Percentiles rank a stretch among this genome's conserved stretches.
Evolutionary conservation across 495 filamentous ascomycete species (phyloP).

Genomic region (Entonaema liquescens): DNA sequence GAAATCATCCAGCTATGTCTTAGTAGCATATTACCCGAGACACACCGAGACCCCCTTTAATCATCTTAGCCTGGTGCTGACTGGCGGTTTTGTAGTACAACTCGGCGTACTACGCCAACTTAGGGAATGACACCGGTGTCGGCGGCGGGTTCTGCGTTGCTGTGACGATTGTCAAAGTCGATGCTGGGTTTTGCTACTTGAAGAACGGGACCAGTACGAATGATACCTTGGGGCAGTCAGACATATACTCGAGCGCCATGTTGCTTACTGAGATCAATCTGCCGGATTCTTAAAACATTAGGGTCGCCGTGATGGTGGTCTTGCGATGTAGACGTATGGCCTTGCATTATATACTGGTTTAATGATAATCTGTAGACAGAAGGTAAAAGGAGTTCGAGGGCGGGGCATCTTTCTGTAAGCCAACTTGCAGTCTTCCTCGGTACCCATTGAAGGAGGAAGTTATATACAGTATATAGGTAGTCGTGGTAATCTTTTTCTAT

Average conservation of each 20-base stretch:
- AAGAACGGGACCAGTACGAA: conserved; percentile 51
- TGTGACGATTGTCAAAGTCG: conserved; percentile 44
- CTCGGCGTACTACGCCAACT: conserved; percentile 34
- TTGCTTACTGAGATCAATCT: conserved; percentile 29
- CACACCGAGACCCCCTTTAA: background rate
- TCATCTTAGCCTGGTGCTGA: background rate
- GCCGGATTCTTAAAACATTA: background rate
- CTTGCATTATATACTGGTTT: background rate
- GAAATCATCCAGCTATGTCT: background rate
- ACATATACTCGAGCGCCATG: conserved; percentile 43
- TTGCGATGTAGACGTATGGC: background rate
- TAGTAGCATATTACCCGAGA: background rate
- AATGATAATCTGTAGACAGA: background rate
- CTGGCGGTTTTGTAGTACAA: conserved; percentile 41
- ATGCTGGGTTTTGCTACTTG: conserved; percentile 48
- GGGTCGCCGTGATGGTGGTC: background rate
- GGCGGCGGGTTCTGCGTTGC: conserved; percentile 44
- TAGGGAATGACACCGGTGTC: conserved; percentile 22
- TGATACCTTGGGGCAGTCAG: conserved; percentile 41
- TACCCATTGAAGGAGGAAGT: background rate
- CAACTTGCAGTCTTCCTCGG: too few species aligned
- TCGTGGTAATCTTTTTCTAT: background rate
- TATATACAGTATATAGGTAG: background rate
- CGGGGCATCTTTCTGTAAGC: too few species aligned
- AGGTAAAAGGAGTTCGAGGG: background rate